Evolutionary conservation across 164 flowering plant species (phyloP).

Genomic region (Magnolia officinalis): DNA sequence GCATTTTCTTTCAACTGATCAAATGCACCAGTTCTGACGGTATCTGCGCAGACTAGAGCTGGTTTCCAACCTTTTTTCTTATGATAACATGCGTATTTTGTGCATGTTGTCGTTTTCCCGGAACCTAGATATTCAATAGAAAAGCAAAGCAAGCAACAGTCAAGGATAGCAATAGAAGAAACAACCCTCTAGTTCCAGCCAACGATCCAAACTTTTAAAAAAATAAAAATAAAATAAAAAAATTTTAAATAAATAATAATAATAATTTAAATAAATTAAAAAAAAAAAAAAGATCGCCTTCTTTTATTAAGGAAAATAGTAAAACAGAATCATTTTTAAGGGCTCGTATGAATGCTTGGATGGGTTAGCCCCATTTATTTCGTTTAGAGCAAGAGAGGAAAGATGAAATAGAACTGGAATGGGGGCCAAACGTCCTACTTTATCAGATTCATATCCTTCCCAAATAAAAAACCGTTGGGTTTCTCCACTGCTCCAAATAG

Average conservation of each 20-base stretch:
- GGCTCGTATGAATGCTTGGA: background rate
- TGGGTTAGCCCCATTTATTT: background rate
- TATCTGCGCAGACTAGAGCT: conserved; percentile 95
- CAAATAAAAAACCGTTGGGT: background rate
- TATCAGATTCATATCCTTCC: background rate
- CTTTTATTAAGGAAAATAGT: too few relatives aligned
- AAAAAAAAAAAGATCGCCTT: too few relatives aligned
- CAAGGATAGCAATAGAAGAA: background rate
- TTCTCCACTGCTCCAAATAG: background rate
- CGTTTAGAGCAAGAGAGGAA: background rate
- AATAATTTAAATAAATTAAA: too few relatives aligned
- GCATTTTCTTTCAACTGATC: conserved; percentile 99
- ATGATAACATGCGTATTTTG: conserved; percentile 88
- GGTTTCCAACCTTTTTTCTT: conserved; percentile 97
- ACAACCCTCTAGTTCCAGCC: too few relatives aligned
- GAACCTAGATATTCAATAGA: conserved; percentile 50
- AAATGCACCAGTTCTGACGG: conserved; percentile 99
- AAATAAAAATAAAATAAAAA: background rate
- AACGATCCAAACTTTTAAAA: too few relatives aligned
- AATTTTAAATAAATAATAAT: too few relatives aligned
- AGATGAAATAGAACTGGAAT: background rate
- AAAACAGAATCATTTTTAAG: background rate
- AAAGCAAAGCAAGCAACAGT: background rate
- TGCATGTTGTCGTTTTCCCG: conserved; percentile 96
- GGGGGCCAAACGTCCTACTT: background rate